These are phyloP conservation scores for Ustilago crameri DNA, from an alignment of 1,284 basidiomycete species.

Conservation along the genomic window DNA sequence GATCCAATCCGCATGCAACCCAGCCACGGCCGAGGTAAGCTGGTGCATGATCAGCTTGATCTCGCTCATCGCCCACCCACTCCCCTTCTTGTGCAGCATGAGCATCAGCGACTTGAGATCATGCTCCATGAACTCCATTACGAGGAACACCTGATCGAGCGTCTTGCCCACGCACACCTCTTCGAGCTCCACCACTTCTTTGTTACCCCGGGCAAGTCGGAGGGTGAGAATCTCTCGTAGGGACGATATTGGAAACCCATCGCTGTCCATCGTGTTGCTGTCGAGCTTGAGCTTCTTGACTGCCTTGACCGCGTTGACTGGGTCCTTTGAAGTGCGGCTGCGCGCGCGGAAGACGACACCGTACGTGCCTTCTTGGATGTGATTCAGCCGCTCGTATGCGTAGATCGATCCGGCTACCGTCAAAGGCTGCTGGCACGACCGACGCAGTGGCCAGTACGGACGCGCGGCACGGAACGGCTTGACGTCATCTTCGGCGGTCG, in stretches of 20 bases:
- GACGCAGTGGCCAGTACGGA: constrained; percentile 16
- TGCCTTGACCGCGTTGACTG: constrained; percentile 74
- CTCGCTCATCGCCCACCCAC: constrained; percentile 94
- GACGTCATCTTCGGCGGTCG: no score
- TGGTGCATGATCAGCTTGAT: constrained; percentile 96
- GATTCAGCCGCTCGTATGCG: constrained; percentile 76
- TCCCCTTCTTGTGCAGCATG: constrained; percentile 77
- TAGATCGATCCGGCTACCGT: constrained; percentile 55
- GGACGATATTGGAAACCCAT: constrained; percentile 97
- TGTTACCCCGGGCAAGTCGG: constrained; percentile 77
- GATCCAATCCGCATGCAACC: constrained; percentile 97
- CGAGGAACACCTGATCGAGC: constrained; percentile 97
- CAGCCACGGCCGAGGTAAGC: constrained; percentile 87
- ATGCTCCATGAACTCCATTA: constrained; percentile 99
- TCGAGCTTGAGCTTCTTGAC: constrained; percentile 98
- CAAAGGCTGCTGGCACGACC: constrained; percentile 53
- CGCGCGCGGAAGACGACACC: constrained; percentile 95
- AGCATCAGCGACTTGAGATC: constrained; percentile 95
- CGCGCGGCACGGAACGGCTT: neutral
- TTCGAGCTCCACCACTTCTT: constrained; percentile 92
- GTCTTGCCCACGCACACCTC: constrained; percentile 99
- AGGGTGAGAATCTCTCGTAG: constrained; percentile 93
- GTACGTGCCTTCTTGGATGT: constrained; percentile 99
- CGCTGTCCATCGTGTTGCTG: constrained; percentile 79
- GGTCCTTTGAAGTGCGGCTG: constrained; percentile 7